Evolutionary conservation across 345 rosid genomes (phyloP).

Genomic region (Cochlearia excelsa): DNA sequence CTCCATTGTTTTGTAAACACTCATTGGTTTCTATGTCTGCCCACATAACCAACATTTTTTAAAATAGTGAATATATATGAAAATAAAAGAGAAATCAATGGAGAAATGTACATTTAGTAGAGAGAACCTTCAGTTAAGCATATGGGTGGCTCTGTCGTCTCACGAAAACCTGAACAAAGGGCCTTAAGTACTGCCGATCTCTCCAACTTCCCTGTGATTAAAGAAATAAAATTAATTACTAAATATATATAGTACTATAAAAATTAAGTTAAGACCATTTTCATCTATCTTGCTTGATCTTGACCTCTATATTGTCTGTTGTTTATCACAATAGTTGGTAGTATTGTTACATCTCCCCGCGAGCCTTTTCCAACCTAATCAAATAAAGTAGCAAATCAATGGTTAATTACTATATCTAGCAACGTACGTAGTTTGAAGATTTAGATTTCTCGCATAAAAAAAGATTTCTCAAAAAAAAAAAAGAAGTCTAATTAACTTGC

Average conservation of each 20-base stretch:
- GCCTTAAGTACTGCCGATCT: conserved; percentile 85
- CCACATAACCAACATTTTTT: not conserved
- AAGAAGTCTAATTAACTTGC: conserved; percentile 47
- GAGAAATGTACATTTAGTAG: conserved; percentile 6
- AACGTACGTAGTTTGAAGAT: too few relatives aligned
- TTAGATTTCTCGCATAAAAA: too few relatives aligned
- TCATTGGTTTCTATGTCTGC: conserved; percentile 91
- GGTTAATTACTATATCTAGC: too few relatives aligned
- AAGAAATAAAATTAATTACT: not conserved
- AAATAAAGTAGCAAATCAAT: not conserved
- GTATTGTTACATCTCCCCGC: conserved; percentile 90
- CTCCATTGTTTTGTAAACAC: conserved; percentile 81
- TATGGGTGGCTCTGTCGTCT: conserved; percentile 88
- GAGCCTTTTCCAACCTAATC: conserved; percentile 78
- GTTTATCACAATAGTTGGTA: conserved; percentile 93
- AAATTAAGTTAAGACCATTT: too few relatives aligned
- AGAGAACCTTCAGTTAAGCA: conserved; percentile 76
- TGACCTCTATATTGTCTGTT: conserved; percentile 89
- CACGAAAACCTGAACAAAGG: conserved; percentile 86
- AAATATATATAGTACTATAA: not conserved
- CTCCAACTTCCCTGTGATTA: conserved; percentile 71
- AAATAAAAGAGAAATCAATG: not conserved
- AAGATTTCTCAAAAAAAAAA: not conserved
- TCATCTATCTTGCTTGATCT: conserved; percentile 1
- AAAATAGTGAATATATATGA: not conserved